Evolutionary conservation across 176 grass and related monocot genomes (phyloP).

Genomic region (Typha latifolia): DNA sequence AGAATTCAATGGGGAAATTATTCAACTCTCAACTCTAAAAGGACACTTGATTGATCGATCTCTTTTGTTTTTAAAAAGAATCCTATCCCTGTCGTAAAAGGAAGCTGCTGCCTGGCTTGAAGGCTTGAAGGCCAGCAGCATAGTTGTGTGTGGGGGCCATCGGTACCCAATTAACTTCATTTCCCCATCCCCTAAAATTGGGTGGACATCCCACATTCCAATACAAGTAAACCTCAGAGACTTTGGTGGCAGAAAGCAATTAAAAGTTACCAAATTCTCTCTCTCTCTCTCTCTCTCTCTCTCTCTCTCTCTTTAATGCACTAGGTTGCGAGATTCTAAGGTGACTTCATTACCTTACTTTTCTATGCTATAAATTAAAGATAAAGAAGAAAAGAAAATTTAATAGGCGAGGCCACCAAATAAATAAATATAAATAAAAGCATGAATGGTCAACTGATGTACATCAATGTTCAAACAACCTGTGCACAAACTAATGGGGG

Average conservation of each 20-base stretch:
- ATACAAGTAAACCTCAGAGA: not conserved
- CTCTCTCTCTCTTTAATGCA: too few relatives aligned
- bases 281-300: too few relatives aligned
- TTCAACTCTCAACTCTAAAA: not conserved
- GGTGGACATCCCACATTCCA: slow-evolving; percentile 4
- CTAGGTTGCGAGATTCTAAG: too few relatives aligned
- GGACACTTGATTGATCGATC: too few relatives aligned
- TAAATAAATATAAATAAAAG: too few relatives aligned
- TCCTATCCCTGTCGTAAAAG: not conserved
- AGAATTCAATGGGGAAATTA: not conserved
- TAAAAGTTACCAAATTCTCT: not conserved
- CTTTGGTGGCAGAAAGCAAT: not conserved
- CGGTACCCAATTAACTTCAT: not conserved
- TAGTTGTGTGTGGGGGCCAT: not conserved
- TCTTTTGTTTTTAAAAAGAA: not conserved
- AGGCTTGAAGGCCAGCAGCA: not conserved
- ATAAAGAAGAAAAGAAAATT: too few relatives aligned
- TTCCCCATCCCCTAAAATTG: not conserved
- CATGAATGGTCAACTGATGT: too few relatives aligned
- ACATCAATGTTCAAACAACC: too few relatives aligned
- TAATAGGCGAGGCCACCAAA: too few relatives aligned
- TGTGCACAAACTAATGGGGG: too few relatives aligned
- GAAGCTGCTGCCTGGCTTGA: not conserved
- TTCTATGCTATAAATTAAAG: too few relatives aligned
- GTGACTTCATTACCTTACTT: too few relatives aligned